These are phyloP conservation scores for Arthrobotrys conoides DNA, from an alignment of 2,329 filamentous ascomycete species.

Conservation along the genomic window DNA sequence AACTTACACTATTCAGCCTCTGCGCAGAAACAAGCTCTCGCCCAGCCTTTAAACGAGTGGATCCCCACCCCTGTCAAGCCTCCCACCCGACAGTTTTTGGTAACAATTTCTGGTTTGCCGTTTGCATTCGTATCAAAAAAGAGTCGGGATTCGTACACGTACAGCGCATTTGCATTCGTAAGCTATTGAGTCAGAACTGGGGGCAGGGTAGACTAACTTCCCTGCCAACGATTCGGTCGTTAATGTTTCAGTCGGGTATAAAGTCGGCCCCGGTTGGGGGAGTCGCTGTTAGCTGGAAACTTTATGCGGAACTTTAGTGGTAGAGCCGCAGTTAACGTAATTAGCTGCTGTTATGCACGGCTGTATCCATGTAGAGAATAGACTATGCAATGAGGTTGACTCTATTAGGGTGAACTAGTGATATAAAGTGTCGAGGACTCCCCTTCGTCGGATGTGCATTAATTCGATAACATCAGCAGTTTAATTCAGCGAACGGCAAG, in stretches of 20 bases:
- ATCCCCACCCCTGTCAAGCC: not conserved
- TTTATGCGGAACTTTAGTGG: not conserved
- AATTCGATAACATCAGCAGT: no score
- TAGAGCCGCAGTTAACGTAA: not conserved
- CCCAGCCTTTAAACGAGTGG: constrained; percentile 24
- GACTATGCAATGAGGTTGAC: no score
- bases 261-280: not conserved
- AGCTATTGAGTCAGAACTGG: constrained; percentile 13
- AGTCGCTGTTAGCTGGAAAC: not conserved
- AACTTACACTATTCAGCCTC: not conserved
- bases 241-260: constrained; percentile 1
- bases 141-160: constrained; percentile 15
- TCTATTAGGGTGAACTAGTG: no score
- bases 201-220: not conserved
- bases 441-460: no score
- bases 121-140: constrained; percentile 15
- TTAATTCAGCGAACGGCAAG: no score
- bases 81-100: not conserved
- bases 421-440: no score
- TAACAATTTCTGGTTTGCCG: not conserved
- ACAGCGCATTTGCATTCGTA: constrained; percentile 13
- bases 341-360: no score
- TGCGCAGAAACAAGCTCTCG: constrained; percentile 32
- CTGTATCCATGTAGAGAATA: not conserved
- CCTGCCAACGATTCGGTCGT: constrained; percentile 3